Conservation (phyloP, 1,284 basidiomycete species). For the Xerocomus nothofagi region DNA sequence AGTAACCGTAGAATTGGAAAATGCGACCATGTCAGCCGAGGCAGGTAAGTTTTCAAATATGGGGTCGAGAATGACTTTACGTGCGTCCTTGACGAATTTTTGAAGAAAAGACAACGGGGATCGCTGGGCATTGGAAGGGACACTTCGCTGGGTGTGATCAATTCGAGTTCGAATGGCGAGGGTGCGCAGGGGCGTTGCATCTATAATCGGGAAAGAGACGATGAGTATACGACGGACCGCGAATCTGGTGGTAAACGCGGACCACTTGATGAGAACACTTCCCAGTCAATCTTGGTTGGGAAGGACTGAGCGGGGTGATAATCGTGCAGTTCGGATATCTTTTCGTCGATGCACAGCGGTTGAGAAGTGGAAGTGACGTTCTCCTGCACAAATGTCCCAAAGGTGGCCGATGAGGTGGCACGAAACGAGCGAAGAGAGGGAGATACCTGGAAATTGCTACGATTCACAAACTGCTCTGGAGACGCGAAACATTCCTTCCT, state of each 20-base stretch:
- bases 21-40: conserved; percentile 15
- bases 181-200: conserved; percentile 45
- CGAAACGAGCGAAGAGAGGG: neutral
- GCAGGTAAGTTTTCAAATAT: conserved; percentile 44
- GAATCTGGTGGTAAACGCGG: conserved; percentile 9
- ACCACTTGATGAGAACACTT: conserved; percentile 35
- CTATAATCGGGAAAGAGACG: conserved; percentile 24
- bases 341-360: conserved; percentile 11
- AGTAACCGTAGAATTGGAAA: conserved; percentile 31
- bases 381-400: conserved; percentile 9
- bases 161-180: conserved; percentile 42
- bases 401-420: neutral
- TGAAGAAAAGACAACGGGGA: conserved; percentile 61
- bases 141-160: conserved; percentile 38
- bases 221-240: conserved; percentile 8
- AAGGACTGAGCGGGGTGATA: conserved; percentile 34
- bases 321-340: conserved; percentile 38
- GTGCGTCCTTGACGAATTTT: conserved; percentile 54
- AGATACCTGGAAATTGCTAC: conserved; percentile 37
- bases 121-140: conserved; percentile 41
- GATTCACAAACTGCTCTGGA: conserved; percentile 34
- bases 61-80: conserved; percentile 58
- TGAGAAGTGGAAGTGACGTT: conserved; percentile 5
- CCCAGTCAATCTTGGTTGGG: conserved; percentile 34
- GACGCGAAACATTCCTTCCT: conserved; percentile 37